Percentiles rank a stretch among this genome's conserved stretches.
phyloP scores from a whole-genome alignment of 768 basidiomycete genomes.

The Megacollybia marginata region DNA sequence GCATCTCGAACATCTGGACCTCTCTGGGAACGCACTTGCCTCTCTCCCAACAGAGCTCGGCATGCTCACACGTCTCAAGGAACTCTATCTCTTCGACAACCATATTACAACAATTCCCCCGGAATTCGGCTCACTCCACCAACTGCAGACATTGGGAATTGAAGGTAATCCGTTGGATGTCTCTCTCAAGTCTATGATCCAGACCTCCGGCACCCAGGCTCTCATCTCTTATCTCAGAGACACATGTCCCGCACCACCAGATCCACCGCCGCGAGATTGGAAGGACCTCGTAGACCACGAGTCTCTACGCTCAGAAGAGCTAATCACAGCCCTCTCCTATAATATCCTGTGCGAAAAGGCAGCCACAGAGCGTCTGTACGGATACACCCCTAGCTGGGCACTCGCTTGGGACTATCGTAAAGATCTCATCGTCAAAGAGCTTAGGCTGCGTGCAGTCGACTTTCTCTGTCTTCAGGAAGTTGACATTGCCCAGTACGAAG shows the following conservation, averaged over 20 bases:
- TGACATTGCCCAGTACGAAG: slow-evolving; percentile 87
- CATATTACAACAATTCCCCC: slow-evolving; percentile 76
- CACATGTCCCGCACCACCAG: slow-evolving; percentile 72
- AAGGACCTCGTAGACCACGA: slow-evolving; percentile 62
- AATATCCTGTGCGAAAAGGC: slow-evolving; percentile 92
- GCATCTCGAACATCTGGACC: slow-evolving; percentile 84
- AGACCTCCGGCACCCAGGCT: slow-evolving; percentile 91
- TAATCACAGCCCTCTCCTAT: slow-evolving; percentile 78
- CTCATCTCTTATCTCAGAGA: slow-evolving; percentile 91
- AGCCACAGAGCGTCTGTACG: slow-evolving; percentile 85
- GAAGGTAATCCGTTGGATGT: slow-evolving; percentile 95
- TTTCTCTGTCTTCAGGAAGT: slow-evolving; percentile 95
- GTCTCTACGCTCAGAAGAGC: slow-evolving; percentile 51
- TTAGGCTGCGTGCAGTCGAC: slow-evolving; percentile 76
- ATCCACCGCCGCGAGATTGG: slow-evolving; percentile 81
- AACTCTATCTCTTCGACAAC: slow-evolving; percentile 95
- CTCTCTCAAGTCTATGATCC: slow-evolving; percentile 68
- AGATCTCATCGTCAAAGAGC: slow-evolving; percentile 78
- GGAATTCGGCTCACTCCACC: slow-evolving; percentile 86
- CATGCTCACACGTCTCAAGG: slow-evolving; percentile 82
- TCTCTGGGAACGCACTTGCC: slow-evolving; percentile 80
- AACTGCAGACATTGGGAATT: slow-evolving; percentile 87
- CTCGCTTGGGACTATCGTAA: slow-evolving; percentile 93
- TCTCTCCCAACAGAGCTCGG: slow-evolving; percentile 83
- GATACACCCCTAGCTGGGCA: slow-evolving; percentile 96